A percentile compares a stretch with the other conserved stretches of the same genome.
Conservation (phyloP, 495 filamentous ascomycete genomes). For the Jackrogersella multiformis region DNA sequence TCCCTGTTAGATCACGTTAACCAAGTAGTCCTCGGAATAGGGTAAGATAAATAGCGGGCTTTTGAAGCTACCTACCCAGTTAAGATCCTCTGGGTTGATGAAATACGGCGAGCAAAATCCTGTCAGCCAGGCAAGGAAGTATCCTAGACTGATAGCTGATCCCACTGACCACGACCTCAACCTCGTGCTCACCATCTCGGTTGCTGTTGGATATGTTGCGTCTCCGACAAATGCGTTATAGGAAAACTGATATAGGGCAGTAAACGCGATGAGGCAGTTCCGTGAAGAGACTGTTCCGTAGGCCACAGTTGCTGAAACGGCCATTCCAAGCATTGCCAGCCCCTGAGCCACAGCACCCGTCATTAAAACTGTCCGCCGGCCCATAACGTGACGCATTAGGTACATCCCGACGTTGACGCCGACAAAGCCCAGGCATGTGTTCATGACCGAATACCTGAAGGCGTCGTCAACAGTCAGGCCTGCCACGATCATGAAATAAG, state of each 20-base stretch:
- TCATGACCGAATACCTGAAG: slow-evolving; percentile 53
- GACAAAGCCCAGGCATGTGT: slow-evolving; percentile 51
- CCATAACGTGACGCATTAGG: slow-evolving; percentile 51
- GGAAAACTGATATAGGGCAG: slow-evolving; percentile 42
- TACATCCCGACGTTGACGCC: slow-evolving; percentile 53
- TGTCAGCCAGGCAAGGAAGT: slow-evolving; percentile 55
- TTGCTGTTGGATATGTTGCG: slow-evolving; percentile 54
- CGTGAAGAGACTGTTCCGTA: slow-evolving; percentile 40
- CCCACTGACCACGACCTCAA: slow-evolving; percentile 62
- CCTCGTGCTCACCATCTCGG: slow-evolving; percentile 59
- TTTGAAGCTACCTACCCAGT: slow-evolving; percentile 50
- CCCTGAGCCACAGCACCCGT: slow-evolving; percentile 48
- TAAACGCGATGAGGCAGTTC: slow-evolving; percentile 46
- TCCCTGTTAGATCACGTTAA: slow-evolving; percentile 35
- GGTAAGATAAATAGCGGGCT: not conserved
- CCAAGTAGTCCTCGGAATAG: not conserved
- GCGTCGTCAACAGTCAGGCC: slow-evolving; percentile 50
- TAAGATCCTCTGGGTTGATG: slow-evolving; percentile 58
- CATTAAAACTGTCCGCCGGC: slow-evolving; percentile 49
- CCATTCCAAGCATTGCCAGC: slow-evolving; percentile 50
- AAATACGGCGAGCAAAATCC: slow-evolving; percentile 60
- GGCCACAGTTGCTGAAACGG: slow-evolving; percentile 45
- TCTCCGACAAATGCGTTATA: slow-evolving; percentile 55
- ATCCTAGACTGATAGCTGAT: slow-evolving; percentile 58
- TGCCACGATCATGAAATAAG: slow-evolving; percentile 53